Percentiles rank a stretch among this genome's conserved stretches.
phyloP scores from a whole-genome alignment of 208 protist genomes.

The Trypanosoma brucei region DNA sequence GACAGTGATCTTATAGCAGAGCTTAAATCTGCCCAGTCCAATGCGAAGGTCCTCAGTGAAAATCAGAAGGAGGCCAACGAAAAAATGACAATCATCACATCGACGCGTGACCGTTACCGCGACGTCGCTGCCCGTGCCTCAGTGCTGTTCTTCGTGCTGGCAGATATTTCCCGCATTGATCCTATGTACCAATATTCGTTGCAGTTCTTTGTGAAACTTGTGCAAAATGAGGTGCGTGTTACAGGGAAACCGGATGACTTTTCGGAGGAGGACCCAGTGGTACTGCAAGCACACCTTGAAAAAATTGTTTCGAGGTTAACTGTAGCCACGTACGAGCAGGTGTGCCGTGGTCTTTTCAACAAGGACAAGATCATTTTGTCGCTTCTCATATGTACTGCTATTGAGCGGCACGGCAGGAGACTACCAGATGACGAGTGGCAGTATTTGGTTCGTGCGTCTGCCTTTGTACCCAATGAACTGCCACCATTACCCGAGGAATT shows the following conservation, averaged over 20 bases:
- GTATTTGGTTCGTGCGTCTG: conserved; percentile 88
- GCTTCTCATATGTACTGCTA: conserved; percentile 90
- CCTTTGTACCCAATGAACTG: conserved; percentile 78
- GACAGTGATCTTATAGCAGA: conserved; percentile 93
- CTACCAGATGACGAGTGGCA: conserved; percentile 89
- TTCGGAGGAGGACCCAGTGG: conserved; percentile 38
- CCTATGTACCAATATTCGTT: conserved; percentile 99
- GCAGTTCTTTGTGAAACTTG: conserved; percentile 96
- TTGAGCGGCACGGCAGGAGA: conserved; percentile 54
- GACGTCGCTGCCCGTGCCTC: conserved; percentile 87
- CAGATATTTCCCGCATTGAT: conserved; percentile 93
- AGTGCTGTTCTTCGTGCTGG: conserved; percentile 94
- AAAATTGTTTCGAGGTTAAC: conserved; percentile 87
- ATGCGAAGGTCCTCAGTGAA: conserved; percentile 79
- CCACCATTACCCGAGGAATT: conserved; percentile 40
- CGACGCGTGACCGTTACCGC: conserved; percentile 84
- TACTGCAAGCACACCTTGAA: conserved; percentile 74
- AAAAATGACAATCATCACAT: conserved; percentile 92
- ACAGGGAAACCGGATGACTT: conserved; percentile 54
- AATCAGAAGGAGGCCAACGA: conserved; percentile 87
- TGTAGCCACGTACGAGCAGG: conserved; percentile 90
- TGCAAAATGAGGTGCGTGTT: conserved; percentile 81
- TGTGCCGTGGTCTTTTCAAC: conserved; percentile 98
- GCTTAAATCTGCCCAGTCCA: conserved; percentile 91
- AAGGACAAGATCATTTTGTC: conserved; percentile 96